Conservation (phyloP, 345 rosid species). For the Psidium friedrichsthalianum region DNA sequence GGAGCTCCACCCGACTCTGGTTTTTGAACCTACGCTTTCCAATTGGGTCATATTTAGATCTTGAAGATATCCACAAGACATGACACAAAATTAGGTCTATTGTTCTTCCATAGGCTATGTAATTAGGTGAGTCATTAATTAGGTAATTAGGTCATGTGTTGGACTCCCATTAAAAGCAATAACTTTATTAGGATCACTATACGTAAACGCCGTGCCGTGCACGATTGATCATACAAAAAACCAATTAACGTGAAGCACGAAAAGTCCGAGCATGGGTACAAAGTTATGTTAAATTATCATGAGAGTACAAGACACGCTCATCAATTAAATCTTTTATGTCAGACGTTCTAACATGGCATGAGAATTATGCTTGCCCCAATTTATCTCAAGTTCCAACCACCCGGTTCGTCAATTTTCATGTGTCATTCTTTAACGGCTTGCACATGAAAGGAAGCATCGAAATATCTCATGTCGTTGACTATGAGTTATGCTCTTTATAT, state of each 20-base stretch:
- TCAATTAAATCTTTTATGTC: background rate
- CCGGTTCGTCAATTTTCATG: accelerated
- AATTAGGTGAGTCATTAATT: background rate
- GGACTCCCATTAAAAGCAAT: background rate
- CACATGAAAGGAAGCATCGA: background rate
- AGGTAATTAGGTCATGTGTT: background rate
- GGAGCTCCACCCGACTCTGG: background rate
- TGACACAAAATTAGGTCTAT: background rate
- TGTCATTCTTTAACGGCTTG: background rate
- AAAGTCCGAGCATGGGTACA: background rate
- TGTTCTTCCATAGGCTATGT: background rate
- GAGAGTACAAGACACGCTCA: background rate
- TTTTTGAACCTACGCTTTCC: background rate
- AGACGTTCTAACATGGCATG: background rate
- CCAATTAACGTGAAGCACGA: background rate
- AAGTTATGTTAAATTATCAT: background rate
- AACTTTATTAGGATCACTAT: background rate
- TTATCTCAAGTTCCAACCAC: background rate
- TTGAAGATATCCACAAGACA: background rate
- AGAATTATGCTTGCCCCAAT: accelerated
- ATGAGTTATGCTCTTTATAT: background rate
- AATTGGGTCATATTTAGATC: background rate
- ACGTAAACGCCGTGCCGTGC: too few species aligned
- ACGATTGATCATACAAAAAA: background rate
- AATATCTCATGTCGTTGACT: background rate